A percentile compares a stretch with the other conserved stretches of the same genome.
Conservation (phyloP, 441 rosid species). For the Pelargonium australe region DNA sequence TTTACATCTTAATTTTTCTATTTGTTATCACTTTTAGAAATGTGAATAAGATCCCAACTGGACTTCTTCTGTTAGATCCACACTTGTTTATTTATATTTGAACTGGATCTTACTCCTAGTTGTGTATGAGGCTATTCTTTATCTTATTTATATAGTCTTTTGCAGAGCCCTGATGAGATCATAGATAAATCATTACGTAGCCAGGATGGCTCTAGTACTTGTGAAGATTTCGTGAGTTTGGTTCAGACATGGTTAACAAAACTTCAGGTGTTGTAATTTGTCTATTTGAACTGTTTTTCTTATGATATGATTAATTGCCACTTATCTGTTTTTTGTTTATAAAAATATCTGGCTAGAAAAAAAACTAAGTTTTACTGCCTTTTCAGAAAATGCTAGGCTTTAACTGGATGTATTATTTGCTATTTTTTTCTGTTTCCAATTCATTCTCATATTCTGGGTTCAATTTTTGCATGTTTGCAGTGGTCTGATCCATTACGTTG, state of each 20-base stretch:
- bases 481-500: conserved; percentile 45
- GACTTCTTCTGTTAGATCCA: background rate
- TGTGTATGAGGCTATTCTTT: conserved; percentile 11
- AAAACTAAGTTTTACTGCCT: no score
- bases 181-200: conserved; percentile 51
- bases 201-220: conserved; percentile 49
- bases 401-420: conserved; percentile 1
- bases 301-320: conserved; percentile 3
- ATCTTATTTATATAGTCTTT: conserved; percentile 22
- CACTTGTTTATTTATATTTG: background rate
- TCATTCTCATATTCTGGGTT: conserved; percentile 6
- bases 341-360: background rate
- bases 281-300: conserved; percentile 6
- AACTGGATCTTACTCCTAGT: conserved; percentile 3
- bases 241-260: conserved; percentile 73
- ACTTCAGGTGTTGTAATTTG: conserved; percentile 47
- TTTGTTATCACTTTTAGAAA: background rate
- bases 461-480: conserved; percentile 38
- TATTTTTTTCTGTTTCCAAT: background rate
- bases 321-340: background rate
- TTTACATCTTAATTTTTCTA: background rate
- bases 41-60: background rate
- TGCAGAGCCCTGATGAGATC: conserved; percentile 80
- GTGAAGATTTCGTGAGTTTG: conserved; percentile 73
- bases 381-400: background rate